Evolutionary conservation across 768 basidiomycete species (phyloP), one percentile per base, ranked within the genome.

Genomic region (Suillus hirtellus): DNA sequence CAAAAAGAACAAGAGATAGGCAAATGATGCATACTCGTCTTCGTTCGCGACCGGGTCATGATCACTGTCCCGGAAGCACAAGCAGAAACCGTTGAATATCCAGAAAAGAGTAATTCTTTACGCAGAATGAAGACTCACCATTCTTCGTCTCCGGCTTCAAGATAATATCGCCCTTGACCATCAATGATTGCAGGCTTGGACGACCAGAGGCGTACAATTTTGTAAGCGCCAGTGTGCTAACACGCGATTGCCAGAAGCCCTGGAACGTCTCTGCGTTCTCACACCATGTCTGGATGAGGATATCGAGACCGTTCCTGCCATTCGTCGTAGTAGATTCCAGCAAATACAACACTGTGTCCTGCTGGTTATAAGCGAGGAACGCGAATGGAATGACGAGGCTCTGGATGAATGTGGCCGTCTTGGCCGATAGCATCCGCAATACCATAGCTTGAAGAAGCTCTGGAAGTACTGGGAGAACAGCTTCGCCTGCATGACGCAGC

Each of bases 221-320:
- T 35, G 85, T 85, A 58, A 99, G 78, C 1, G 90, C 96, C 61
- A 98, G 78, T 44, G 86, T 89, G 74, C 93, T 95, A 69, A 96
- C 84, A 38, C 93, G 86, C 4, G 88, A 86, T 11, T 93, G 89
- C 96, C 96, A 99, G 75, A 89, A 94, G 37, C 97, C 96, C 71
- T 95, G 93, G 83, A 99, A 92, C 5, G 90, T 93, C 75, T 94
- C 92, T 14, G 90, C 89, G 69, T 95, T 96, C 73, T 99, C 96
- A 70, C 92, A 93, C 96, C 96, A 98, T 0, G 92, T 89, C 61
- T 89, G 85, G 34, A 99, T 83, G n/a, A 99, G 81, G 54, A 98
- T 84, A 64, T 95, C 89, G n/a, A 98, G 82, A 0, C 86, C 93
- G 0, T 83, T 82, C 35, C 86, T 82, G 24, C 83, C 86, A 52